Conservation (phyloP, 257 asterid species). For the Cinchona pubescens region DNA sequence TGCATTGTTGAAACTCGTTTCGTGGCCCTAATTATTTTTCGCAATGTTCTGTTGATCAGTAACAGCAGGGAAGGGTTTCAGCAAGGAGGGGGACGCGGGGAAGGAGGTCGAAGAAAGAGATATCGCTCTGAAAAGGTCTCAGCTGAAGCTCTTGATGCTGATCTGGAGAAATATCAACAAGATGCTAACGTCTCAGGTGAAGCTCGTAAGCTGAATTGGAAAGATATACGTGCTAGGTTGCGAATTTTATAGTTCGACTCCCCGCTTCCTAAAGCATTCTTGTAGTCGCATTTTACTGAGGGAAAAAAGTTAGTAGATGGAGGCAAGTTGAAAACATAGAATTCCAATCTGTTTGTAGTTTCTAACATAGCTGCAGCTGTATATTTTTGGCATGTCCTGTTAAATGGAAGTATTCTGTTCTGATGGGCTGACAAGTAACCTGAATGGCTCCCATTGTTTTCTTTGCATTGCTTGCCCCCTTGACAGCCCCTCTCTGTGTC, state of each 20-base stretch:
- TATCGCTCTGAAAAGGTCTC: conserved; percentile 48
- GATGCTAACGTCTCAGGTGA: conserved; percentile 60
- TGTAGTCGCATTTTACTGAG: background rate
- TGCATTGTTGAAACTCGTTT: background rate
- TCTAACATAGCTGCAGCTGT: background rate
- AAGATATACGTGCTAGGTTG: conserved; percentile 44
- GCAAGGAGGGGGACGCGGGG: conserved; percentile 30
- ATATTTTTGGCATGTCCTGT: background rate
- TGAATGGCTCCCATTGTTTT: background rate
- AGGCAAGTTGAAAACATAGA: background rate
- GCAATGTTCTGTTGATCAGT: background rate
- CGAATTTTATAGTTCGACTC: conserved; percentile 12
- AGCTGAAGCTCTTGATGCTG: conserved; percentile 77
- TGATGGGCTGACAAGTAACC: background rate
- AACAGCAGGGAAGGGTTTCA: conserved; percentile 27
- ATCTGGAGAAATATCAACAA: conserved; percentile 64
- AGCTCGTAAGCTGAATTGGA: conserved; percentile 77
- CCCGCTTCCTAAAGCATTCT: background rate
- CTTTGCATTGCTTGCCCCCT: background rate
- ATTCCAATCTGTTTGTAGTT: background rate
- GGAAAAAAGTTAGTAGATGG: background rate
- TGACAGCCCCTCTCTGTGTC: background rate
- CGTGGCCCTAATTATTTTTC: background rate
- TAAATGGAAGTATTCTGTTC: background rate
- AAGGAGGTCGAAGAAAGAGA: conserved; percentile 29